Percentiles rank a stretch among this genome's conserved stretches.
Conservation (phyloP, 192 early-diverging fungal genomes). For the Chytriomyces confervae region DNA sequence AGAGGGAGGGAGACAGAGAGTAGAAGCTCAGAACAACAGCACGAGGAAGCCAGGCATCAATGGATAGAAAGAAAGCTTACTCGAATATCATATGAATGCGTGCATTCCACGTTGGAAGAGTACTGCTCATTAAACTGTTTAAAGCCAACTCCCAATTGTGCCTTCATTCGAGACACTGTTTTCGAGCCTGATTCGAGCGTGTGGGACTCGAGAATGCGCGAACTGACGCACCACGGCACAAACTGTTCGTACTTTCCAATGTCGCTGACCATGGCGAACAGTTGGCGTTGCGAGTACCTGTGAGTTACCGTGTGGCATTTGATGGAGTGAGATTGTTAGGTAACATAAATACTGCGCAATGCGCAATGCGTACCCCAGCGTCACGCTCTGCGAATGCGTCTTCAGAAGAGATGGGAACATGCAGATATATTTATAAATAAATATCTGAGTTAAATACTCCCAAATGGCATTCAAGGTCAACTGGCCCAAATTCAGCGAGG, state of each 20-base stretch:
- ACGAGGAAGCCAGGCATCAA: not conserved
- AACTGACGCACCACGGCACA: slow-evolving; percentile 81
- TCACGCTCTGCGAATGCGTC: slow-evolving; percentile 14
- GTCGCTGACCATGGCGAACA: slow-evolving; percentile 83
- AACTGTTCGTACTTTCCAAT: slow-evolving; percentile 80
- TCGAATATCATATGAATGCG: slow-evolving; percentile 65
- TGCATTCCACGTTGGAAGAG: slow-evolving; percentile 73
- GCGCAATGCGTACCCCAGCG: slow-evolving; percentile 15
- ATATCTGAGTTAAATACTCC: not conserved
- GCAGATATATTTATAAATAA: not conserved
- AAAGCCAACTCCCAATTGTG: slow-evolving; percentile 83
- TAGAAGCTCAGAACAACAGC: not conserved
- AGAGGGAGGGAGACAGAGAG: no score
- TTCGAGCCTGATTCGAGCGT: slow-evolving; percentile 1
- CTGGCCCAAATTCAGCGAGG: slow-evolving; percentile 88
- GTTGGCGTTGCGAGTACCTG: slow-evolving; percentile 77
- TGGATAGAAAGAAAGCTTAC: slow-evolving; percentile 44
- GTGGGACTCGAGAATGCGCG: slow-evolving; percentile 58
- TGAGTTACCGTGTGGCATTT: no score
- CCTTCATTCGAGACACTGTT: slow-evolving; percentile 54
- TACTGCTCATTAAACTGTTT: slow-evolving; percentile 79
- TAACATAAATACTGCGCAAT: not conserved
- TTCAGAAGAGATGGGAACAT: slow-evolving; percentile 3
- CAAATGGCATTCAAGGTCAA: slow-evolving; percentile 81
- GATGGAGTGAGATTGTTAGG: not conserved